Evolutionary conservation across 495 filamentous ascomycete species (phyloP).

Genomic region (Penicillium egyptiacum): DNA sequence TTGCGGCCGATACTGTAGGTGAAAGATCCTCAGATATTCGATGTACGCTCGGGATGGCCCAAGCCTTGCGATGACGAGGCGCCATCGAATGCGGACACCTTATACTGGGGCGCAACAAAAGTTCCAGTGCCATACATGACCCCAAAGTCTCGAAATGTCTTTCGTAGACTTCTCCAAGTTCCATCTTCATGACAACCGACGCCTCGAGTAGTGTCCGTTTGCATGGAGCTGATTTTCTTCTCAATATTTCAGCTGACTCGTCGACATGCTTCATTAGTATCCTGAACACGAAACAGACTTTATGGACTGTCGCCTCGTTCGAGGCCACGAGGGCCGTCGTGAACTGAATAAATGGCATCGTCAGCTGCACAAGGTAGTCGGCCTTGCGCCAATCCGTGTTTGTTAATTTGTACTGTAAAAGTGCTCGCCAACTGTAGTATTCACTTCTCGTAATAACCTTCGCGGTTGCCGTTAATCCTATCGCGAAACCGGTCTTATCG

Average conservation of each 20-base stretch:
- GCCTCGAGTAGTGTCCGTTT: neutral
- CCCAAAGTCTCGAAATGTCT: constrained; percentile 2
- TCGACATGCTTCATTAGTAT: constrained; percentile 1
- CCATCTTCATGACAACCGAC: constrained; percentile 2
- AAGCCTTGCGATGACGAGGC: constrained; percentile 1
- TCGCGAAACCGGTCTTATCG: too few species aligned
- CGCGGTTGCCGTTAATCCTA: too few species aligned
- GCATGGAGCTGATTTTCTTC: neutral
- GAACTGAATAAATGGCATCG: neutral
- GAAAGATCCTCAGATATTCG: constrained; percentile 5
- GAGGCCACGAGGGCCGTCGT: neutral
- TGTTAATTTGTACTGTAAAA: neutral
- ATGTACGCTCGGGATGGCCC: neutral
- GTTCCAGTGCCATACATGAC: constrained; percentile 5
- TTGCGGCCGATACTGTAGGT: neutral
- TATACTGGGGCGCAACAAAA: constrained; percentile 1
- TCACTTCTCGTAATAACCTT: too few species aligned
- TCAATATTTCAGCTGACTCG: neutral
- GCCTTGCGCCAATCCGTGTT: constrained; percentile 5
- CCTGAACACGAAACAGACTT: constrained; percentile 3
- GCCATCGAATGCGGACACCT: constrained; percentile 1
- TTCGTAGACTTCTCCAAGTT: constrained; percentile 1
- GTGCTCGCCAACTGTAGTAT: too few species aligned
- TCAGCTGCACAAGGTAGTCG: constrained; percentile 3
- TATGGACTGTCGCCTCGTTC: constrained; percentile 3